Evolutionary conservation across 257 asterid species (phyloP), one percentile per base, ranked within the genome.

Genomic region (Linaria vulgaris): DNA sequence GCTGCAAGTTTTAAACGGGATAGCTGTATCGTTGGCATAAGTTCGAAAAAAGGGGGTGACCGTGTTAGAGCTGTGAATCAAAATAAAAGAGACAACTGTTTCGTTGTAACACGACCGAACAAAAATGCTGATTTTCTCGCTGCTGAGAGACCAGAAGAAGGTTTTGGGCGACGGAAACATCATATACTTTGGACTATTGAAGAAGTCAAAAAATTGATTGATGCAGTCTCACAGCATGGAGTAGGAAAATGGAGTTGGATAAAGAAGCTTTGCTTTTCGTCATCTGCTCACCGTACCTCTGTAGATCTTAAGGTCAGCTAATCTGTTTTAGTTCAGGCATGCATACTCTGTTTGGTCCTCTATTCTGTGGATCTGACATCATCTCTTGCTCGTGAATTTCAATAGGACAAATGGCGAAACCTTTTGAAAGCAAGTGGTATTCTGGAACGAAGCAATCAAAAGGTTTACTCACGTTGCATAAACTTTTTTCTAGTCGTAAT

Each of bases 361-460:
- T 8, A 5, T n/a, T 53, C 44, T 37, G 13, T 9, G 37, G 56
- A 50, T 68, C 20, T 13, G n/a, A 41, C 52, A 21, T 47, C 37
- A 23, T 66, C 39, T 57, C 50, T 53, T 75, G 74, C 64, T 67
- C 22, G 47, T 17, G 44, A 55, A 57, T 49, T 64, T 56, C 21
- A 59, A 61, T 85, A 90, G 99, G 99, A 94, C 79, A 94, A 94
- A 72, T 94, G 99, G 99, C 78, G 99, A 65, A 90, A 94, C 78
- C 99, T 90, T 73, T 75, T 94, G 77, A 94, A 94, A 76, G 99
- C 97, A 66, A 82, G 94, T 22, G 80, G 87, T 57, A 70, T 84
- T 61, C 84, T 82, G 70, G 85, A 71, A 38, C 86, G 76, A 68
- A 79, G 78, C 74, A 80, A 72, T 70, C 76, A 52, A 31, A 79